phyloP scores from a whole-genome alignment of 2,329 filamentous ascomycete species.

The Exophiala sp. region DNA sequence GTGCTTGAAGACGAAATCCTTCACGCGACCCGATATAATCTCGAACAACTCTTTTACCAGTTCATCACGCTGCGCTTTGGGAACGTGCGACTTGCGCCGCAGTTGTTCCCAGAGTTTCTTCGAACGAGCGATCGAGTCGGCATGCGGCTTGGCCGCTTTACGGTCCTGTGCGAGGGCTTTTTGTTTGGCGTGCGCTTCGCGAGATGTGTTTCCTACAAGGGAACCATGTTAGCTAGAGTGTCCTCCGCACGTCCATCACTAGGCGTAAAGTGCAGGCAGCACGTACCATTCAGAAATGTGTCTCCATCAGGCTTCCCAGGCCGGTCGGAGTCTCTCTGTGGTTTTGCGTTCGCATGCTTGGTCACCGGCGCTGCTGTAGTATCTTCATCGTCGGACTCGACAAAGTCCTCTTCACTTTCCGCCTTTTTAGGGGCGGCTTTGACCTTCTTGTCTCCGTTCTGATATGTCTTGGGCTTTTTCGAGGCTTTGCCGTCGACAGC shows the following conservation, averaged over 20 bases:
- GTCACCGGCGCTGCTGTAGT: not conserved
- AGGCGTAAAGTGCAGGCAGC: not conserved
- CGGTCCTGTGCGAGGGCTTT: constrained; percentile 83
- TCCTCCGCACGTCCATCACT: not conserved
- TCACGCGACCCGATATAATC: constrained; percentile 86
- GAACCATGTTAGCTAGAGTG: not conserved
- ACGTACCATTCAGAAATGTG: constrained; percentile 16
- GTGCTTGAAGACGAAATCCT: constrained; percentile 97
- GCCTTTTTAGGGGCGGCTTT: constrained; percentile 3
- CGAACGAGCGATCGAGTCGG: constrained; percentile 79
- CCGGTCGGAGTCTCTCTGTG: not conserved
- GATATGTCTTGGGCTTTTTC: constrained; percentile 7
- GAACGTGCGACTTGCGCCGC: constrained; percentile 88
- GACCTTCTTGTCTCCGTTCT: not conserved
- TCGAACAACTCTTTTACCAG: constrained; percentile 85
- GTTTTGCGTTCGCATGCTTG: not conserved
- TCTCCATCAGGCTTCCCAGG: constrained; percentile 2
- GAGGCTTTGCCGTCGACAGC: constrained; percentile 9
- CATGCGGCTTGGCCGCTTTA: constrained; percentile 87
- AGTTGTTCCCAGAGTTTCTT: constrained; percentile 98
- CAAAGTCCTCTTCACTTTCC: constrained; percentile 1
- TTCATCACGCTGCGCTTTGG: constrained; percentile 79
- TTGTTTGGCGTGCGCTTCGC: constrained; percentile 90
- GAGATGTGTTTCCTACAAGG: constrained; percentile 60
- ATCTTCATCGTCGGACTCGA: constrained; percentile 2